Evolutionary conservation across 148 eudicot species (phyloP).

Genomic region (Arbutus unedo): DNA sequence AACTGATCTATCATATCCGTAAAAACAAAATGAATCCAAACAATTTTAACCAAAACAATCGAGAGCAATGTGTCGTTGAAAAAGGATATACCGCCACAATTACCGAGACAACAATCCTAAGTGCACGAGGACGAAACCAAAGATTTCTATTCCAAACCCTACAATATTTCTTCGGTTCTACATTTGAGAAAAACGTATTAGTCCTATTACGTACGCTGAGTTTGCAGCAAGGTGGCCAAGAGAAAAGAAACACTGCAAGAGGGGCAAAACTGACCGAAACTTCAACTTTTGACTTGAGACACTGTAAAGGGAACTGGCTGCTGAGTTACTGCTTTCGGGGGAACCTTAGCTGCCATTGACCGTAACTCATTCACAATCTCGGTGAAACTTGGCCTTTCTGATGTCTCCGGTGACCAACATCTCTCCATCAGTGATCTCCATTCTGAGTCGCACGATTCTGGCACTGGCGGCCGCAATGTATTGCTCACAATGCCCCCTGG

Average conservation of each 20-base stretch:
- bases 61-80: no score
- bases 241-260: neutral
- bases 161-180: neutral
- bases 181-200: neutral
- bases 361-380: conserved; percentile 74
- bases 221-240: neutral
- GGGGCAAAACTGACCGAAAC: neutral
- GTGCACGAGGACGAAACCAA: neutral
- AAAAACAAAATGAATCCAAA: no score
- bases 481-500: conserved; percentile 93
- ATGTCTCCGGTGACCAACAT: conserved; percentile 90
- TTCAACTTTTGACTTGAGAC: conserved; percentile 27
- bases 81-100: neutral
- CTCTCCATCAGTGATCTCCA: conserved; percentile 91
- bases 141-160: conserved; percentile 9
- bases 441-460: conserved; percentile 69
- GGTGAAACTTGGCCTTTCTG: conserved; percentile 76
- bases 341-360: conserved; percentile 60
- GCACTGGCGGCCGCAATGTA: conserved; percentile 80
- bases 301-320: conserved; percentile 25
- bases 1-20: no score
- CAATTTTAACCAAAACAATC: no score
- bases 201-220: neutral
- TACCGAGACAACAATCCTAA: no score
- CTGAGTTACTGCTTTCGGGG: conserved; percentile 49